These are phyloP conservation scores for Penicillium arizonense DNA, from an alignment of 495 filamentous ascomycete species.

Conservation along the genomic window DNA sequence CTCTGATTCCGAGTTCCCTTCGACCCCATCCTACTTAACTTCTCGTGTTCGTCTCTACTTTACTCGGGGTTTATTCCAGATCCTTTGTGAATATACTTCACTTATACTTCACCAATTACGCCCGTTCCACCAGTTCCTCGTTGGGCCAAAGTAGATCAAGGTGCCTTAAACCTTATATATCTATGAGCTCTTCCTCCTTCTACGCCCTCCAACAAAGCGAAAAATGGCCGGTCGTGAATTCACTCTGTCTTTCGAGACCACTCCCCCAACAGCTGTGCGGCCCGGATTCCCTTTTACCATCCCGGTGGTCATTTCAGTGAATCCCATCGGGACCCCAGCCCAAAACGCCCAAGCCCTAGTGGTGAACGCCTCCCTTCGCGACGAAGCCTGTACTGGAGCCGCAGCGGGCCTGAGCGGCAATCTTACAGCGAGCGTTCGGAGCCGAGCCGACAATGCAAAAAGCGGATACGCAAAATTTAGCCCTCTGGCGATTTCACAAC, in stretches of 20 bases:
- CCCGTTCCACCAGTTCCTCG: no score
- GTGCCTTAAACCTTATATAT: constrained; percentile 2
- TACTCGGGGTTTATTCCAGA: not conserved
- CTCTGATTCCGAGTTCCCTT: not conserved
- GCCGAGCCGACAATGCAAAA: constrained; percentile 30
- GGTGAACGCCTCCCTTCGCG: constrained; percentile 29
- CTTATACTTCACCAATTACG: constrained; percentile 1
- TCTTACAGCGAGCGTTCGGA: constrained; percentile 38
- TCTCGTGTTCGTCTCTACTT: not conserved
- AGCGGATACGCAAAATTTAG: constrained; percentile 39
- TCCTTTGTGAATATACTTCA: constrained; percentile 8
- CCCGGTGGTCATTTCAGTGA: constrained; percentile 35
- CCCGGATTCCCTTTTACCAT: constrained; percentile 33
- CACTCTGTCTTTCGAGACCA: constrained; percentile 33
- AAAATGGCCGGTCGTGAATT: constrained; percentile 37
- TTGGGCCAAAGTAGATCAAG: constrained; percentile 2
- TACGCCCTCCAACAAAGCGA: not conserved
- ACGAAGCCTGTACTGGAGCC: constrained; percentile 29
- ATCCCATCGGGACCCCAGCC: constrained; percentile 29
- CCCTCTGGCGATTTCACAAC: constrained; percentile 28
- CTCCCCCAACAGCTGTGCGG: constrained; percentile 28
- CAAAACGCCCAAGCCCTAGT: constrained; percentile 32
- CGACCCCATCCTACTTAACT: not conserved
- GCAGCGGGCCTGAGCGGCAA: constrained; percentile 27
- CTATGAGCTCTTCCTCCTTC: not conserved